Conservation (phyloP, 176 grass and related monocot species). For the Carex pumila region DNA sequence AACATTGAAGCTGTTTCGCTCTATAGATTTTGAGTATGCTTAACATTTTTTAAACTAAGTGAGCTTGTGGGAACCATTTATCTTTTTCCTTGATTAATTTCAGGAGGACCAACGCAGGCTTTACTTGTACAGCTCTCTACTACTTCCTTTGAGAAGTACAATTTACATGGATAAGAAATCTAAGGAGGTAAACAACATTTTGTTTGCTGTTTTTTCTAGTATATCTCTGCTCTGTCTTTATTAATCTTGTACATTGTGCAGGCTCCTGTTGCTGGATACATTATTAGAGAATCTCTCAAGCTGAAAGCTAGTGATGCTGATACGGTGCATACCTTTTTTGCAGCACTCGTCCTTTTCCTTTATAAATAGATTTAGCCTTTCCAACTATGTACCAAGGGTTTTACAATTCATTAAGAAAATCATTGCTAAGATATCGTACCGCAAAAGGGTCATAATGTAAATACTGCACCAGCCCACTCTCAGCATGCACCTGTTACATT, state of each 20-base stretch:
- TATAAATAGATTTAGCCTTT: background rate
- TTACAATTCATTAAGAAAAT: background rate
- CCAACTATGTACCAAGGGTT: background rate
- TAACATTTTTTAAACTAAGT: background rate
- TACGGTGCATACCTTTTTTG: constrained; percentile 44
- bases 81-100: constrained; percentile 18
- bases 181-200: constrained; percentile 47
- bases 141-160: constrained; percentile 52
- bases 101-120: constrained; percentile 84
- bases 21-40: background rate
- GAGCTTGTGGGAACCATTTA: background rate
- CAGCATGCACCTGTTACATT: background rate
- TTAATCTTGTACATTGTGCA: constrained; percentile 32
- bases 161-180: constrained; percentile 73
- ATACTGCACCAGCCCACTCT: background rate
- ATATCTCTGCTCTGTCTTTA: background rate
- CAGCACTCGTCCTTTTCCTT: background rate
- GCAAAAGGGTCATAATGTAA: background rate
- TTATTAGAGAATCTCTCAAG: constrained; percentile 82
- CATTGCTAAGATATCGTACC: background rate
- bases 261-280: constrained; percentile 64
- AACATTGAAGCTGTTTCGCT: background rate
- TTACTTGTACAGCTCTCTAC: constrained; percentile 63
- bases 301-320: constrained; percentile 79
- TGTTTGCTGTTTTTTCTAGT: constrained; percentile 16